A percentile compares a stretch with the other conserved stretches of the same genome.
These are phyloP conservation scores for Brassica nigra DNA, from an alignment of 345 rosid genomes.

Conservation along the genomic window DNA sequence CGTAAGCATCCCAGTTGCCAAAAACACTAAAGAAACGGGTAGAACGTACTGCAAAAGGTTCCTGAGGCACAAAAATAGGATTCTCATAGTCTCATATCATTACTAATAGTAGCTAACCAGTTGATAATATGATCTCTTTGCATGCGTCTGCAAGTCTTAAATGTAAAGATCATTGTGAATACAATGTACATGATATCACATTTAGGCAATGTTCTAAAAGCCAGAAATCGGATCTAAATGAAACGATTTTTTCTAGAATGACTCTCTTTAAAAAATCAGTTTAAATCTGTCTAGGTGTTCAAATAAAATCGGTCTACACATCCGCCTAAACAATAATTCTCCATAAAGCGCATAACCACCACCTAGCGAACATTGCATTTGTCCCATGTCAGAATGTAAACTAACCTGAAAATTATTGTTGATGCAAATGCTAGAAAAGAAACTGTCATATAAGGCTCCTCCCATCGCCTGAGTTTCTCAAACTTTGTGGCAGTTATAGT, in stretches of 20 bases:
- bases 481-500: slow-evolving; percentile 57
- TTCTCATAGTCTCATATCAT: not conserved
- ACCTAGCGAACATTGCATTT: too few relatives aligned
- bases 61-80: slow-evolving; percentile 47
- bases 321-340: too few relatives aligned
- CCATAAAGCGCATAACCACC: too few relatives aligned
- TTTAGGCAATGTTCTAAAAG: not conserved
- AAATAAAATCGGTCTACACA: too few relatives aligned
- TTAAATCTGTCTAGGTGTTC: too few relatives aligned
- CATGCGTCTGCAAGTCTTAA: not conserved
- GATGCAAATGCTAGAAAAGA: slow-evolving; percentile 72
- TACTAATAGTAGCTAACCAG: not conserved
- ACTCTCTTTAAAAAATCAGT: too few relatives aligned
- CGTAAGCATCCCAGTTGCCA: slow-evolving; percentile 79
- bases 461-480: slow-evolving; percentile 83
- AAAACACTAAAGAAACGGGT: slow-evolving; percentile 60
- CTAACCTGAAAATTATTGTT: slow-evolving; percentile 78
- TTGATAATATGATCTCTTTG: not conserved
- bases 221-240: too few relatives aligned
- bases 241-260: too few relatives aligned
- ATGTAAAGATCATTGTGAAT: slow-evolving; percentile 12
- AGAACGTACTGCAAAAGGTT: slow-evolving; percentile 70
- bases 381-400: slow-evolving; percentile 13
- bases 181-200: slow-evolving; percentile 6
- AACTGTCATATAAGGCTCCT: slow-evolving; percentile 81